Evolutionary conservation across 148 eudicot genomes (phyloP).

Genomic region (Diospyros kaki): DNA sequence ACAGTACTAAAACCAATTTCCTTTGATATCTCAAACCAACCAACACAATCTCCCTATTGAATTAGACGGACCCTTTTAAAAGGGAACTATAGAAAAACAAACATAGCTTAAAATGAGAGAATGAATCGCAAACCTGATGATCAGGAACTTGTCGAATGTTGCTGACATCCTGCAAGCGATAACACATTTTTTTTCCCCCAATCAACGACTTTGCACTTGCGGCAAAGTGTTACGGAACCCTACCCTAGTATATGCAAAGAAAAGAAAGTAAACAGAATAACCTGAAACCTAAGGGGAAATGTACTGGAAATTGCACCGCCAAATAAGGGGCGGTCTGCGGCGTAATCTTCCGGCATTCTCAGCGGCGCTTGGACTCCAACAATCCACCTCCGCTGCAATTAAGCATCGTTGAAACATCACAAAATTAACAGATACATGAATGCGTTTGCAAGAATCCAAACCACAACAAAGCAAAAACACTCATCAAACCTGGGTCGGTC

Average conservation of each 20-base stretch:
- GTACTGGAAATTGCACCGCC: constrained; percentile 68
- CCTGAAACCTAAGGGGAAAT: constrained; percentile 77
- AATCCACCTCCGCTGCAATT: no score
- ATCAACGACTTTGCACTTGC: background rate
- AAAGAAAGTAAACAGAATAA: constrained; percentile 4
- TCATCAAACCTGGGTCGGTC: no score
- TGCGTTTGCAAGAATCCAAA: no score
- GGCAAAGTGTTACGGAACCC: background rate
- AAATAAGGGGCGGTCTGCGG: constrained; percentile 44
- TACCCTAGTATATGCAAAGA: background rate
- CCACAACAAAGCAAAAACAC: no score
- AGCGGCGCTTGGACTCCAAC: no score
- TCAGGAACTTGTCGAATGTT: constrained; percentile 58
- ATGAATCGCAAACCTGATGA: constrained; percentile 52
- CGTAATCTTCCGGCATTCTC: constrained; percentile 43
- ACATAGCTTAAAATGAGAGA: background rate
- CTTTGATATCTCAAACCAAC: no score
- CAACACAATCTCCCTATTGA: no score
- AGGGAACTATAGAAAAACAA: background rate
- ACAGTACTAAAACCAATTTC: no score
- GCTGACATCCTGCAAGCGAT: constrained; percentile 64
- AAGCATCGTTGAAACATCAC: no score
- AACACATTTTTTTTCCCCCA: background rate
- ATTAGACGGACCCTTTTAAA: no score
- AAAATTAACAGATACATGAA: no score